Percentiles rank a stretch among this genome's conserved stretches.
These are phyloP conservation scores for Vitis hybrid DNA, from an alignment of 177 flowering plant genomes.

Conservation along the genomic window DNA sequence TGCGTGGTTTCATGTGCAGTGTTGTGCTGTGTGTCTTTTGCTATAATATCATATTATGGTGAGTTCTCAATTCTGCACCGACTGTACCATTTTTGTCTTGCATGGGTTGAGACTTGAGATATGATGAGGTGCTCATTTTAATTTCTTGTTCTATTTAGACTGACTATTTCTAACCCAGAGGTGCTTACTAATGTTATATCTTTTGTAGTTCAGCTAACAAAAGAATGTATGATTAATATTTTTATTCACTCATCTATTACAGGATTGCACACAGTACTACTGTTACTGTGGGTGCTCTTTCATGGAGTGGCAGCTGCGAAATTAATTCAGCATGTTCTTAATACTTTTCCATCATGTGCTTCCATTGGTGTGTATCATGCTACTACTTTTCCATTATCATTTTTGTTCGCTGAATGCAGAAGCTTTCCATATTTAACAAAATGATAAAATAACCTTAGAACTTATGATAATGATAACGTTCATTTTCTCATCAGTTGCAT, in stretches of 20 bases:
- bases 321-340: constrained; percentile 63
- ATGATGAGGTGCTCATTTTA: neutral
- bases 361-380: constrained; percentile 63
- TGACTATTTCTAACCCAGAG: neutral
- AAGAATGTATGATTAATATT: neutral
- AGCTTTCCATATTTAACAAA: neutral
- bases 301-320: constrained; percentile 73
- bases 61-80: constrained; percentile 18
- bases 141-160: neutral
- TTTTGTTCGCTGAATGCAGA: neutral
- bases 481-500: too few relatives aligned
- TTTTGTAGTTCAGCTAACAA: constrained; percentile 1
- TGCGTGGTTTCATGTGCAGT: constrained; percentile 30
- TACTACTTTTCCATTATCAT: neutral
- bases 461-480: too few relatives aligned
- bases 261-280: constrained; percentile 44
- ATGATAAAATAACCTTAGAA: too few relatives aligned
- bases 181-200: neutral
- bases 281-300: constrained; percentile 57
- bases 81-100: constrained; percentile 1
- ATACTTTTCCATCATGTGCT: constrained; percentile 81
- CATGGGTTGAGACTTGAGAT: constrained; percentile 1
- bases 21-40: constrained; percentile 43
- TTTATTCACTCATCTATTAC: constrained; percentile 12
- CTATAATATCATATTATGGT: constrained; percentile 46